Evolutionary conservation across 768 basidiomycete genomes (phyloP).

Genomic region (Candolleomyces aberdarensis): DNA sequence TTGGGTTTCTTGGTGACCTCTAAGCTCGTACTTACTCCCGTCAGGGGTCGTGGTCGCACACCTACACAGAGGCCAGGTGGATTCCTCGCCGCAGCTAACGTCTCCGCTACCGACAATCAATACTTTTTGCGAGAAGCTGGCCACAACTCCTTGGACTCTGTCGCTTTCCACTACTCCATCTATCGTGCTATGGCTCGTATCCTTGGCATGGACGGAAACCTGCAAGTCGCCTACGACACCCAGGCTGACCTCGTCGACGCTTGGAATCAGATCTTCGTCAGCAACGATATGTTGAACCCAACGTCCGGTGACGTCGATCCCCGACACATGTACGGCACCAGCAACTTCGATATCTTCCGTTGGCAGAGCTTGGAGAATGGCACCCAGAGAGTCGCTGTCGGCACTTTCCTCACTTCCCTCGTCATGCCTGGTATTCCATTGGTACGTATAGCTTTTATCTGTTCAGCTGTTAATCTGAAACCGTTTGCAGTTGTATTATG

Average conservation of each 20-base stretch:
- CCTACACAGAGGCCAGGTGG: slow-evolving; percentile 64
- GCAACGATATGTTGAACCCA: slow-evolving; percentile 83
- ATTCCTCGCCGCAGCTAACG: slow-evolving; percentile 65
- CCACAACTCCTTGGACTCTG: slow-evolving; percentile 64
- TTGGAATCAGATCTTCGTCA: slow-evolving; percentile 90
- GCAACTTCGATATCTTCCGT: slow-evolving; percentile 92
- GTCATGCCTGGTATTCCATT: slow-evolving; percentile 87
- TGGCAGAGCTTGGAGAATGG: slow-evolving; percentile 91
- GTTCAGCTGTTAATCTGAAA: background rate
- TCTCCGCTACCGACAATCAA: slow-evolving; percentile 57
- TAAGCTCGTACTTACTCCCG: background rate
- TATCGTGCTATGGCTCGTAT: slow-evolving; percentile 86
- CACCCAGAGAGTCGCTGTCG: slow-evolving; percentile 70
- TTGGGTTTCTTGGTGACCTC: slow-evolving; percentile 12
- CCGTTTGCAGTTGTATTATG: slow-evolving; percentile 65
- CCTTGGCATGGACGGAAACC: slow-evolving; percentile 94
- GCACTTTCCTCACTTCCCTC: slow-evolving; percentile 72
- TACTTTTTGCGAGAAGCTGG: slow-evolving; percentile 75
- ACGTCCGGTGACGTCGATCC: slow-evolving; percentile 68
- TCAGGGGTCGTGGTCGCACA: slow-evolving; percentile 85
- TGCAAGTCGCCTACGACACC: slow-evolving; percentile 86
- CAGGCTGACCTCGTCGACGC: slow-evolving; percentile 80
- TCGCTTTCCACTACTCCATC: slow-evolving; percentile 93
- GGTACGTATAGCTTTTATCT: slow-evolving; percentile 34
- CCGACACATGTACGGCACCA: slow-evolving; percentile 86